Percentiles rank a stretch among this genome's conserved stretches.
These are phyloP conservation scores for Saccharomycopsis javanensis DNA, from an alignment of 805 yeast genomes.

Conservation along the genomic window DNA sequence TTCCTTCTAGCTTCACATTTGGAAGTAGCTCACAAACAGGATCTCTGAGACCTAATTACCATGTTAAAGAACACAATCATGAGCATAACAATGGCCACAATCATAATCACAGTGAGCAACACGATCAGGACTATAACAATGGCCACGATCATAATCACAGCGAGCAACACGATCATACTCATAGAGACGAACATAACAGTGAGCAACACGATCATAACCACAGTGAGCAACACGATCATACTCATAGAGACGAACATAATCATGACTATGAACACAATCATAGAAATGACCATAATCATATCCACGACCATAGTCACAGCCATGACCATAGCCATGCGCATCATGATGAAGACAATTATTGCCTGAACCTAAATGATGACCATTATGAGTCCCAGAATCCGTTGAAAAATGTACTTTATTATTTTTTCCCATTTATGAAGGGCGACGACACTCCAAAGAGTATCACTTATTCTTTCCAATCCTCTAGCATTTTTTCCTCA, in stretches of 20 bases:
- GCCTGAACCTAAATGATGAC: not conserved
- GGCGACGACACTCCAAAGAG: slow-evolving; percentile 1
- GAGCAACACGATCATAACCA: slow-evolving; percentile 4
- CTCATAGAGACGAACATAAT: too few relatives aligned
- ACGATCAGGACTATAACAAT: slow-evolving; percentile 60
- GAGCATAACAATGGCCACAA: not conserved
- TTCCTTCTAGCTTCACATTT: not conserved
- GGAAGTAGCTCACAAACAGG: not conserved
- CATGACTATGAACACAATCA: slow-evolving; percentile 16
- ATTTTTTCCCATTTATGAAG: slow-evolving; percentile 16
- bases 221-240: slow-evolving; percentile 17
- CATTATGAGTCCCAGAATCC: slow-evolving; percentile 4
- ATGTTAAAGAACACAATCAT: not conserved
- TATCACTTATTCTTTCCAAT: not conserved
- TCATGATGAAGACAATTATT: slow-evolving; percentile 23
- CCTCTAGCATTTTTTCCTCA: slow-evolving; percentile 1
- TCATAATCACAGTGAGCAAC: slow-evolving; percentile 48
- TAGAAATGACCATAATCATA: slow-evolving; percentile 7
- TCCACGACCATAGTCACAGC: slow-evolving; percentile 17
- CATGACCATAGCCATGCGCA: slow-evolving; percentile 23
- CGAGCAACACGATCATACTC: too few relatives aligned
- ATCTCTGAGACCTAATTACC: too few relatives aligned
- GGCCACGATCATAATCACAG: slow-evolving; percentile 29
- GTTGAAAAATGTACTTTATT: slow-evolving; percentile 8
- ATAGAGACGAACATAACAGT: slow-evolving; percentile 10